These are phyloP conservation scores for Fusarium sp. DNA, from an alignment of 2,329 filamentous ascomycete species.

Conservation along the genomic window DNA sequence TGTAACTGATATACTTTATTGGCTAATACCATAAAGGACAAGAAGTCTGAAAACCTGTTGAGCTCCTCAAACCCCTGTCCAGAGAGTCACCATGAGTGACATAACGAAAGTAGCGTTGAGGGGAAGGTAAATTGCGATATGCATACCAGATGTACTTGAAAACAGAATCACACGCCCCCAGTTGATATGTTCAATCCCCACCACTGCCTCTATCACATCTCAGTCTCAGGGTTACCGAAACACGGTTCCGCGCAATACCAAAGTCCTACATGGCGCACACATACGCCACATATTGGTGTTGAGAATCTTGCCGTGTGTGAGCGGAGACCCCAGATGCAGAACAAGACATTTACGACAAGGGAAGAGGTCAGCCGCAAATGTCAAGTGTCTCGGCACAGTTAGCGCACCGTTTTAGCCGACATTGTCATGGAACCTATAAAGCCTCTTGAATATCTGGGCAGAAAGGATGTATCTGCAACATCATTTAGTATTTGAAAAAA, in stretches of 20 bases:
- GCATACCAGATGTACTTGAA: not conserved
- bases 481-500: not conserved
- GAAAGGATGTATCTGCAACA: not conserved
- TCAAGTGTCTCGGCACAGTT: not conserved
- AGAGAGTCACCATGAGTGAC: no score
- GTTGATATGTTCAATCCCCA: no score
- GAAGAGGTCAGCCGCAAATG: not conserved
- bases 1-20: not conserved
- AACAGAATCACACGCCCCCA: no score
- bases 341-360: not conserved
- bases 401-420: fast-evolving
- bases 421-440: not conserved
- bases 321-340: not conserved
- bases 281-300: not conserved
- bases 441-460: not conserved
- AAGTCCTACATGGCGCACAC: not conserved
- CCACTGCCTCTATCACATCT: not conserved
- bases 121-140: not conserved
- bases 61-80: no score
- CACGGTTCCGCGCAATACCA: no score
- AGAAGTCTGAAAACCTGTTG: not conserved
- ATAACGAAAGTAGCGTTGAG: no score
- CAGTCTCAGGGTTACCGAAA: not conserved
- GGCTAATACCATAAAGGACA: not conserved
- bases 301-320: not conserved